A percentile compares a stretch with the other conserved stretches of the same genome.
Evolutionary conservation across 129 eudicot genomes (phyloP).

Genomic region (Ambrosia trifida): DNA sequence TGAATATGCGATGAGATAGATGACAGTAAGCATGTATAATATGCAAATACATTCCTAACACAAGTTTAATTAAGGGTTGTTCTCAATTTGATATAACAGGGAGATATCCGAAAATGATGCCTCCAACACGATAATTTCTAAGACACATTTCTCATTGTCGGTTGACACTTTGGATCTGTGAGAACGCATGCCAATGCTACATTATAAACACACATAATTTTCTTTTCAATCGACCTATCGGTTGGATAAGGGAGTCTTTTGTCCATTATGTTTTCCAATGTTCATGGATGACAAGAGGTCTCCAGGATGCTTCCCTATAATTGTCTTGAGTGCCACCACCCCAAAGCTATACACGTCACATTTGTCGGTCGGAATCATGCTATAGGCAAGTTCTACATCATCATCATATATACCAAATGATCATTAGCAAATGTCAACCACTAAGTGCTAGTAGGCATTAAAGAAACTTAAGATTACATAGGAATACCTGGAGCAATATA

Average conservation of each 20-base stretch:
- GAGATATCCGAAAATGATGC: neutral
- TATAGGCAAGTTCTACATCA: conserved; percentile 37
- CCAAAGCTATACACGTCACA: conserved; percentile 46
- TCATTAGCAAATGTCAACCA: no score
- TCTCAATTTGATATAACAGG: neutral
- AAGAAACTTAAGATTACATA: neutral
- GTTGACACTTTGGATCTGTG: conserved; percentile 17
- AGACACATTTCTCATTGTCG: conserved; percentile 26
- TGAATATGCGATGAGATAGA: no score
- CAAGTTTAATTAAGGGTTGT: neutral
- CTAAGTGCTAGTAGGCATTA: neutral
- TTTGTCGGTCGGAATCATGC: conserved; percentile 17
- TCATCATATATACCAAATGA: neutral
- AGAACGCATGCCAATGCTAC: conserved; percentile 18
- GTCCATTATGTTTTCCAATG: conserved; percentile 24
- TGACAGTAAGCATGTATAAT: no score
- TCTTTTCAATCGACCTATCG: neutral
- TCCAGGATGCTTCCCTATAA: conserved; percentile 47
- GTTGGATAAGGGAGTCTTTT: conserved; percentile 35
- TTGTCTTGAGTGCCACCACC: conserved; percentile 37
- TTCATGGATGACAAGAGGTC: conserved; percentile 23
- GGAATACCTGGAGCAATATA: conserved; percentile 29
- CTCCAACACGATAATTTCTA: conserved; percentile 13
- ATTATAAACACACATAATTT: conserved; percentile 13
- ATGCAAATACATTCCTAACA: neutral